Conservation (phyloP, 768 basidiomycete species). For the Cystobasidium ongulense region DNA sequence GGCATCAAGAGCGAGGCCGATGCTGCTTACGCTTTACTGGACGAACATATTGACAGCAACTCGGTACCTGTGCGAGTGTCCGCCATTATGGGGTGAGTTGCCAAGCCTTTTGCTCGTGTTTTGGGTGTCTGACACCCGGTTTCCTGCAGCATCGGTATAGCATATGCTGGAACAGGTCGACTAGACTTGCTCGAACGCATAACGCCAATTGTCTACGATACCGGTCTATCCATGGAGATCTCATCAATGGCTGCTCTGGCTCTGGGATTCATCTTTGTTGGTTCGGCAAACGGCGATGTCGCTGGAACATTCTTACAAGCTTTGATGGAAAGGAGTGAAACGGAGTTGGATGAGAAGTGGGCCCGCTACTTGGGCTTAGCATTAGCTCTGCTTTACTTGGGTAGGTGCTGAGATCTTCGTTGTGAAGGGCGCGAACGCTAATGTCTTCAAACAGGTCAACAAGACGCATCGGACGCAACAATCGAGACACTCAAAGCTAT, state of each 20-base stretch:
- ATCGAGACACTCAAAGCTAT: slow-evolving; percentile 88
- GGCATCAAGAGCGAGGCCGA: slow-evolving; percentile 87
- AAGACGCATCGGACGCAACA: slow-evolving; percentile 88
- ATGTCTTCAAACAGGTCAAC: slow-evolving; percentile 56
- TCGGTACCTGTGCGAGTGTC: slow-evolving; percentile 73
- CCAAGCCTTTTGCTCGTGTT: neutral
- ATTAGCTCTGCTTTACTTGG: slow-evolving; percentile 79
- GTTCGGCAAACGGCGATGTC: slow-evolving; percentile 87
- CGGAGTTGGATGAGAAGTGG: slow-evolving; percentile 85
- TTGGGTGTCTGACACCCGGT: neutral
- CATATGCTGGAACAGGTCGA: slow-evolving; percentile 87
- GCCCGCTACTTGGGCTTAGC: slow-evolving; percentile 81
- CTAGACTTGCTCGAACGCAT: slow-evolving; percentile 70
- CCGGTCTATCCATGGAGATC: slow-evolving; percentile 76
- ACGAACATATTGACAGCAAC: slow-evolving; percentile 80
- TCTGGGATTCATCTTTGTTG: slow-evolving; percentile 89
- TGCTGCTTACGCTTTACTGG: slow-evolving; percentile 78
- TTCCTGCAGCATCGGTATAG: slow-evolving; percentile 63
- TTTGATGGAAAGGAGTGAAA: slow-evolving; percentile 60
- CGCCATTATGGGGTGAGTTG: slow-evolving; percentile 63
- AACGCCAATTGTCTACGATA: slow-evolving; percentile 74
- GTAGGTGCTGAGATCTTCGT: slow-evolving; percentile 49
- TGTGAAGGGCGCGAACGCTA: neutral
- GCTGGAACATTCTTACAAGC: slow-evolving; percentile 81
- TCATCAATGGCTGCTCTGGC: slow-evolving; percentile 75